These are phyloP conservation scores for Plantago elongata DNA, from an alignment of 257 asterid genomes.

Conservation along the genomic window DNA sequence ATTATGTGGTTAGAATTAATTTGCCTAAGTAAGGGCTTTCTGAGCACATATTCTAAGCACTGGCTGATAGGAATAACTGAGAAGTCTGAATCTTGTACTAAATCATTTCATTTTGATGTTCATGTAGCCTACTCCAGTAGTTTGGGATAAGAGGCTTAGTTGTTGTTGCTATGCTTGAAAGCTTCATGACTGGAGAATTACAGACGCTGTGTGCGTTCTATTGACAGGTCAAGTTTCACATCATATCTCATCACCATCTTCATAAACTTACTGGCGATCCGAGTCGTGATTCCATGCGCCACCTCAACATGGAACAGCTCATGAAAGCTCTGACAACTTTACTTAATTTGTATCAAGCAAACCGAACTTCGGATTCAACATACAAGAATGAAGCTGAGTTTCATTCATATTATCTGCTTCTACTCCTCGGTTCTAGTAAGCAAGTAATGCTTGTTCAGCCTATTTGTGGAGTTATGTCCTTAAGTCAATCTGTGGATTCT, in stretches of 20 bases:
- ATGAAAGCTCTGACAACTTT: slow-evolving; percentile 60
- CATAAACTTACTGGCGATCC: slow-evolving; percentile 42
- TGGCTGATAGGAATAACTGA: no score
- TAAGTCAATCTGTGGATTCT: slow-evolving; percentile 10
- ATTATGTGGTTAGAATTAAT: no score
- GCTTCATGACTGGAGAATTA: background rate
- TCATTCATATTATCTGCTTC: slow-evolving; percentile 72
- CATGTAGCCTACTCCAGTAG: no score
- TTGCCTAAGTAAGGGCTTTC: no score
- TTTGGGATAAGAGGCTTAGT: no score
- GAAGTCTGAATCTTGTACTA: no score
- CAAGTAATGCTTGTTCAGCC: slow-evolving; percentile 36
- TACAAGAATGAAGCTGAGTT: slow-evolving; percentile 68
- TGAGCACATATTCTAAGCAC: no score
- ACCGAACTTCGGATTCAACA: slow-evolving; percentile 38
- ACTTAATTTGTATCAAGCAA: slow-evolving; percentile 57
- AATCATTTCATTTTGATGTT: no score
- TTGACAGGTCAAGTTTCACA: slow-evolving; percentile 81
- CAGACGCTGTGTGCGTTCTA: slow-evolving; percentile 16
- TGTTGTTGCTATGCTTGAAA: no score
- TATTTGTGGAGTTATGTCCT: slow-evolving; percentile 1
- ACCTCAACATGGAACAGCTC: slow-evolving; percentile 91
- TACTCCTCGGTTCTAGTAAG: slow-evolving; percentile 61
- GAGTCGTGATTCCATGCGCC: slow-evolving; percentile 44
- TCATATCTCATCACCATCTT: slow-evolving; percentile 67